Base-by-base conservation (phyloP, 306 rosid species). In the Oxytropis ochrocephala region DNA sequence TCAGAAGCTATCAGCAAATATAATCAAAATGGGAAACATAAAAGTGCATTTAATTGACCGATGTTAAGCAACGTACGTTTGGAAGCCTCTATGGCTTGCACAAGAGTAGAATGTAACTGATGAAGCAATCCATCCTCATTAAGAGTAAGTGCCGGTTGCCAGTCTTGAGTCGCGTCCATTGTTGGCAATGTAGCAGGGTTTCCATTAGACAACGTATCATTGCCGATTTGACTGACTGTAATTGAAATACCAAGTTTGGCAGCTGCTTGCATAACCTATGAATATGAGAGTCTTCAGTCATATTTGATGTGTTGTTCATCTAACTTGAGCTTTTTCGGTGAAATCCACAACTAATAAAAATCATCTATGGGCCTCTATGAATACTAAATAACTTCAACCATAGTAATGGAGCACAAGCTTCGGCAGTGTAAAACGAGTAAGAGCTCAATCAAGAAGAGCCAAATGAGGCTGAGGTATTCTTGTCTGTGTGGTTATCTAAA, bases 71-170 rank as follows among this genome's bases (percentile, higher is more conserved):
- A 71, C 82, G 8, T 88, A 88, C 98, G 42, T 44, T 79, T 74
- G 78, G 97, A 88, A 72, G 89, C 81, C 82, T 84, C 96, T 47
- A 94, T 86, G 72, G 94, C 79, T 64, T 90, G 98, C 79, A 88
- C 75, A 21, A 94, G 89, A 35, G 82, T 72, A 46, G 92, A 88
- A 62, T 90, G 91, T 77, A 90, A 75, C 78, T 90, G 98, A 83
- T 88, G 96, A 79, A 88, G 83, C 71, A 86, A 82, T 46, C 90
- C 97, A 79, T 94, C 97, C 84, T 94, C 98, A 50, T 85, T 90
- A 36, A 88, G 85, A 76, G 90, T 68, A 50, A 84, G 55, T 48
- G 96, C 49, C 5, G 91, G 94, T 75, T 87, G 95, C 97, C 98
- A 94, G 38, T 90, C 96, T 75, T 78, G 89, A 74, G 76, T 81